A percentile compares a stretch with the other conserved stretches of the same genome.
Evolutionary conservation across 306 rosid genomes (phyloP).

Genomic region (Medicago lupulina): DNA sequence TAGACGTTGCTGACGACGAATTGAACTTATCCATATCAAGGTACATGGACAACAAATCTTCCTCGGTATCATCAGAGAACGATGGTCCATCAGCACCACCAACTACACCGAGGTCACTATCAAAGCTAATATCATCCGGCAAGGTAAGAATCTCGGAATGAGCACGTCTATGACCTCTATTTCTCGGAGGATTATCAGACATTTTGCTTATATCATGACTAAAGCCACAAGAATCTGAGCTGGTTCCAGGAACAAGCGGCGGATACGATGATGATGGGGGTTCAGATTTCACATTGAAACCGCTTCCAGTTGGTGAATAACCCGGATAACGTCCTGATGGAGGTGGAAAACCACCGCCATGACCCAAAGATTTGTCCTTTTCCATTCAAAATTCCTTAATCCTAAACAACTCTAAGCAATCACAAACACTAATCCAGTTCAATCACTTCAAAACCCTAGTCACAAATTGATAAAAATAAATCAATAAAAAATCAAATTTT

Average conservation of each 20-base stretch:
- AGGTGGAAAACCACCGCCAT: slow-evolving; percentile 76
- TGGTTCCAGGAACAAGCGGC: slow-evolving; percentile 62
- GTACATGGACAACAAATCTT: slow-evolving; percentile 86
- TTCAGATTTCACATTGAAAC: slow-evolving; percentile 76
- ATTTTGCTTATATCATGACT: slow-evolving; percentile 94
- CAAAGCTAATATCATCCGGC: slow-evolving; percentile 95
- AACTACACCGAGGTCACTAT: slow-evolving; percentile 92
- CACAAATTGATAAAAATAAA: not conserved
- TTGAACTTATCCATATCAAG: slow-evolving; percentile 96
- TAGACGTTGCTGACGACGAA: slow-evolving; percentile 77
- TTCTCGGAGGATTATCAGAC: slow-evolving; percentile 89
- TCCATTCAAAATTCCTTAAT: slow-evolving; percentile 63
- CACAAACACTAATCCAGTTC: slow-evolving; percentile 36
- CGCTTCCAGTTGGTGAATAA: slow-evolving; percentile 56
- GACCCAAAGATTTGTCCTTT: slow-evolving; percentile 69
- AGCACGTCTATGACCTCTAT: slow-evolving; percentile 91
- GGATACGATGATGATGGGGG: slow-evolving; percentile 52
- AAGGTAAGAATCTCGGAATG: slow-evolving; percentile 89
- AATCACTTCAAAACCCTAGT: slow-evolving; percentile 47
- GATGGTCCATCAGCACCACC: slow-evolving; percentile 94
- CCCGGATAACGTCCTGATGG: slow-evolving; percentile 71
- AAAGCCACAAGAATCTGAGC: slow-evolving; percentile 67
- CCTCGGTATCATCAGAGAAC: slow-evolving; percentile 91
- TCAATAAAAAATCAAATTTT: not conserved
- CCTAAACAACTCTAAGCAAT: slow-evolving; percentile 35